Evolutionary conservation across 129 eudicot species (phyloP).

Genomic region (Cynara cardunculus): DNA sequence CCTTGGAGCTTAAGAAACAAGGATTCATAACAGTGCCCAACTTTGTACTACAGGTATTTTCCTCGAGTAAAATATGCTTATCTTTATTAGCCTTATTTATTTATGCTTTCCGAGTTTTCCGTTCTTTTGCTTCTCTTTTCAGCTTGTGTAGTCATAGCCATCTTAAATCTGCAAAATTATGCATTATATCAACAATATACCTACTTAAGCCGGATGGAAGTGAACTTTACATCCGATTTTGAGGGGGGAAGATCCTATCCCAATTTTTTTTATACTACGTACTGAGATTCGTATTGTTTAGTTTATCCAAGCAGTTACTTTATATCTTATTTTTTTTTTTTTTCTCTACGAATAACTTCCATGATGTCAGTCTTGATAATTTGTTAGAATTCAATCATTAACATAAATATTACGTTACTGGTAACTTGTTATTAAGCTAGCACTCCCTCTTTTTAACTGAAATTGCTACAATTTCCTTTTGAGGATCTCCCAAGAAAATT

Average conservation of each 20-base stretch:
- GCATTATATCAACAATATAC: not conserved
- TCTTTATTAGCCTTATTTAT: not conserved
- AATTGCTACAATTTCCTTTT: not conserved
- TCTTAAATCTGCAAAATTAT: not conserved
- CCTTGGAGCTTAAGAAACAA: slow-evolving; percentile 72
- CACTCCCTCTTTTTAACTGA: not conserved
- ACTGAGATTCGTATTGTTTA: not conserved
- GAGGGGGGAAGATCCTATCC: not conserved
- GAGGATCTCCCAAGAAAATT: not conserved
- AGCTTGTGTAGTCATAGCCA: not conserved
- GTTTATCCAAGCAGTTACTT: not conserved
- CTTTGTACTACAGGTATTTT: slow-evolving; percentile 63
- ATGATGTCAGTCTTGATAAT: not conserved
- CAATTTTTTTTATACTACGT: not conserved
- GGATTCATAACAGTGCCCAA: slow-evolving; percentile 87
- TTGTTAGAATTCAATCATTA: not conserved
- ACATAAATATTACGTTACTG: not conserved
- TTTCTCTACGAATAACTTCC: not conserved
- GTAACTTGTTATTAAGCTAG: not conserved
- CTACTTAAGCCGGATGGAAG: not conserved
- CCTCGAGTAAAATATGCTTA: not conserved
- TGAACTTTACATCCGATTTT: not conserved
- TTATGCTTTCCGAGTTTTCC: not conserved
- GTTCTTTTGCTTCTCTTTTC: not conserved
- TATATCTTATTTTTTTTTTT: not conserved